Conservation (phyloP, 306 rosid species). For the Delonix regia region DNA sequence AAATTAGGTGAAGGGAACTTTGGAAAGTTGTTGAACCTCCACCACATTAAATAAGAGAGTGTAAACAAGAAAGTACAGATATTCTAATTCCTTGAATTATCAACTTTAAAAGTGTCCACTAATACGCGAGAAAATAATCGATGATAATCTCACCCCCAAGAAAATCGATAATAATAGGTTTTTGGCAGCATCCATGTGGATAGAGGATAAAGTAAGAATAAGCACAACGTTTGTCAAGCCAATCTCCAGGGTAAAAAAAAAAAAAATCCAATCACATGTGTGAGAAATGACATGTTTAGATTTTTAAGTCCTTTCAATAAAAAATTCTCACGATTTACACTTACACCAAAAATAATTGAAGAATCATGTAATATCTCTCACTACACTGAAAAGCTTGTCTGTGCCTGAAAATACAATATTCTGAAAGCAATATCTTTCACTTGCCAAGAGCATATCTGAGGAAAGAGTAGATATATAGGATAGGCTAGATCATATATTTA, state of each 20-base stretch:
- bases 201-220: background rate
- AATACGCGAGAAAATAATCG: background rate
- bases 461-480: too few relatives aligned
- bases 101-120: background rate
- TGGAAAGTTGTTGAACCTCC: background rate
- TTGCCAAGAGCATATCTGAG: too few relatives aligned
- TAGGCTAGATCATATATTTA: background rate
- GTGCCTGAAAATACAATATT: background rate
- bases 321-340: background rate
- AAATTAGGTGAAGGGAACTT: background rate
- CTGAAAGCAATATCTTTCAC: constrained; percentile 3
- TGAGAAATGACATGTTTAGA: background rate
- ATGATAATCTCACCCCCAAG: too few relatives aligned
- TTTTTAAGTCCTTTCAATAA: background rate
- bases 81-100: background rate
- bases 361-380: background rate
- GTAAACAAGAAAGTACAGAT: background rate
- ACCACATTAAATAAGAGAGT: background rate
- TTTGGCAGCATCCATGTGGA: background rate
- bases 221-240: too few relatives aligned
- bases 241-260: too few relatives aligned
- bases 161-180: background rate
- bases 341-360: background rate
- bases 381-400: background rate
- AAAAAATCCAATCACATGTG: background rate